phyloP scores from a whole-genome alignment of 1,284 basidiomycete genomes.

The Phylloporus sp. region DNA sequence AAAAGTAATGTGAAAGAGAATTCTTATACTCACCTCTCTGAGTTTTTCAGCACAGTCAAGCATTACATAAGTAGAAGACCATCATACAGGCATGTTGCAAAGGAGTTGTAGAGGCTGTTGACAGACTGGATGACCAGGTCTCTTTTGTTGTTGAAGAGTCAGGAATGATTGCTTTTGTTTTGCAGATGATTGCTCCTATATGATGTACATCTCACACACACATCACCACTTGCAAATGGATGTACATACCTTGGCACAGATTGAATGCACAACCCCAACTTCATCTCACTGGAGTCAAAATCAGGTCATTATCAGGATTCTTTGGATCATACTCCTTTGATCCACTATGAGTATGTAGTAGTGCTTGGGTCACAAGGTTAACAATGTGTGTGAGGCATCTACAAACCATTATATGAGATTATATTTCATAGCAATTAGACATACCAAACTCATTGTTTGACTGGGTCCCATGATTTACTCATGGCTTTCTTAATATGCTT shows the following conservation, averaged over 20 bases:
- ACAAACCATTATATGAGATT: too few species aligned
- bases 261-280: not conserved
- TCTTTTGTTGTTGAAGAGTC: not conserved
- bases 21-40: not conserved
- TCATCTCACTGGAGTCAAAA: too few species aligned
- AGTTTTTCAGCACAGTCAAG: not conserved
- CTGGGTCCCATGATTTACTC: not conserved
- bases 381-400: not conserved
- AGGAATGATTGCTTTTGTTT: not conserved
- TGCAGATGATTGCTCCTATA: not conserved
- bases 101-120: not conserved
- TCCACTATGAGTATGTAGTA: not conserved
- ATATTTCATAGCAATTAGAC: not conserved
- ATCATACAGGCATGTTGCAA: not conserved
- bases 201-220: too few species aligned
- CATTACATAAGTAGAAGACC: not conserved
- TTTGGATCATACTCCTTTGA: not conserved
- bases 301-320: not conserved
- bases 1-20: not conserved
- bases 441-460: not conserved
- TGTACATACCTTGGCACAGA: not conserved
- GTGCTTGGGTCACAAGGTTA: not conserved
- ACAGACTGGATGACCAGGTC: not conserved
- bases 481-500: not conserved
- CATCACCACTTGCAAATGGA: too few species aligned